A percentile compares a stretch with the other conserved stretches of the same genome.
Conservation (phyloP, 2,329 filamentous ascomycete genomes). For the Cladosporium velox region DNA sequence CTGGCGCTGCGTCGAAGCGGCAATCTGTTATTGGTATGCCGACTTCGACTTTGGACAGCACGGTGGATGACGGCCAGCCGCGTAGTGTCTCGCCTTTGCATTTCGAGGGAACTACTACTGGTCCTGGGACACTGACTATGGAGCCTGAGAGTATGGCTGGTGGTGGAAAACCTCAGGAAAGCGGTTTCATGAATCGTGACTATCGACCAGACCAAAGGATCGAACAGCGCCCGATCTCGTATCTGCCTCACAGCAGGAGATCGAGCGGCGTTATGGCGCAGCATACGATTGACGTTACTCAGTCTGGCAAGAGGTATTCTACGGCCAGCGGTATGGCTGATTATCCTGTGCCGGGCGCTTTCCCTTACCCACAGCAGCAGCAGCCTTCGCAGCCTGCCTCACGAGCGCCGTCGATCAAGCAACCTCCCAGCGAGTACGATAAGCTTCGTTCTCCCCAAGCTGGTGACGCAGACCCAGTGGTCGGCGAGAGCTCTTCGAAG, state of each 20-base stretch:
- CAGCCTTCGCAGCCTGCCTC: background rate
- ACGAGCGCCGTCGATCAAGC: slow-evolving; percentile 11
- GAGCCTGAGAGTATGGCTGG: background rate
- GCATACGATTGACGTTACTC: slow-evolving; percentile 17
- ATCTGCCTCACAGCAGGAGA: slow-evolving; percentile 25
- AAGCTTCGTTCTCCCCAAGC: slow-evolving; percentile 26
- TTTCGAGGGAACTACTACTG: background rate
- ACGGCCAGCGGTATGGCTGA: background rate
- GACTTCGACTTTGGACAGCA: background rate
- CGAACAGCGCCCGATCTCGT: slow-evolving; percentile 34
- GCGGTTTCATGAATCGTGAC: background rate
- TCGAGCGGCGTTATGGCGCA: slow-evolving; percentile 23
- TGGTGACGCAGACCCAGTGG: background rate
- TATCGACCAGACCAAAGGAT: background rate
- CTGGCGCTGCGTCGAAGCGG: slow-evolving; percentile 1
- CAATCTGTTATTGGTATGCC: slow-evolving; percentile 6
- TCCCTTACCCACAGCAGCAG: background rate
- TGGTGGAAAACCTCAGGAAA: too few relatives aligned
- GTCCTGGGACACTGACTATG: background rate
- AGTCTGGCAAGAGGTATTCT: slow-evolving; percentile 3
- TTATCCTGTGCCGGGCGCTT: background rate
- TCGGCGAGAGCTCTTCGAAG: slow-evolving; percentile 18
- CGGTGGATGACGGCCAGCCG: background rate
- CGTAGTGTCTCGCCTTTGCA: slow-evolving; percentile 9
- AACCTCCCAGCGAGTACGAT: slow-evolving; percentile 30